Evolutionary conservation across 306 rosid genomes (phyloP), one percentile per base, ranked within the genome.

Genomic region (Sophora flavescens): DNA sequence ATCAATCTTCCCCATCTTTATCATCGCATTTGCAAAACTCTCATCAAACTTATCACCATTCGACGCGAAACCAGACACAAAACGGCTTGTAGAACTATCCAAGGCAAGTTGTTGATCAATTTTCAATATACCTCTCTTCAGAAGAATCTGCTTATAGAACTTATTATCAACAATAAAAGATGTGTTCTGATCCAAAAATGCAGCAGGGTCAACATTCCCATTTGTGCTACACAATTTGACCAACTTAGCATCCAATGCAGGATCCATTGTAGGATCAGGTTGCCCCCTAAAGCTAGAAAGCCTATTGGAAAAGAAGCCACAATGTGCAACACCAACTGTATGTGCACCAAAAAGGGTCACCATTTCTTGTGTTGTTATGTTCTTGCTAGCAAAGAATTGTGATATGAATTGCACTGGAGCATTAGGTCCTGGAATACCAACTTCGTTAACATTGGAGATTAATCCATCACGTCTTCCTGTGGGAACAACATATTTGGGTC

Each of bases 271-370:
- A 28, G 87, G 86, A 60, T 83, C 84, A 1, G 82, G 22, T n/a
- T 52, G 5, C 68, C 67, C 1, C 48, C 44, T 6, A 2, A 6
- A 39, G 44, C 44, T 39, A 0, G 44, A 75, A 65, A 86, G 77
- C 77, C 86, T 60, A 2, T 58, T 3, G 0, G 2, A 0, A n/a
- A 86, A 86, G 80, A 78, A 83, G 8, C 4, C 26, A 28, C 89
- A 80, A 48, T 80, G 87, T 0, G 75, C 79, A 10, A 74, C 67
- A 35, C 88, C 90, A 54, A 87, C 84, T 0, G 88, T 84, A 41
- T 84, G 90, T 15, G 83, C 88, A 14, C 90, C 89, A 28, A 84
- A 52, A 42, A 84, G 83, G 22, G 84, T 84, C 4, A 81, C 84
- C 88, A 87, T 87, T 11, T 84, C 83, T 3, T 58, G 42, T 38